These are phyloP conservation scores for Leishmania lainsoni DNA, from an alignment of 208 protist genomes.

Conservation along the genomic window DNA sequence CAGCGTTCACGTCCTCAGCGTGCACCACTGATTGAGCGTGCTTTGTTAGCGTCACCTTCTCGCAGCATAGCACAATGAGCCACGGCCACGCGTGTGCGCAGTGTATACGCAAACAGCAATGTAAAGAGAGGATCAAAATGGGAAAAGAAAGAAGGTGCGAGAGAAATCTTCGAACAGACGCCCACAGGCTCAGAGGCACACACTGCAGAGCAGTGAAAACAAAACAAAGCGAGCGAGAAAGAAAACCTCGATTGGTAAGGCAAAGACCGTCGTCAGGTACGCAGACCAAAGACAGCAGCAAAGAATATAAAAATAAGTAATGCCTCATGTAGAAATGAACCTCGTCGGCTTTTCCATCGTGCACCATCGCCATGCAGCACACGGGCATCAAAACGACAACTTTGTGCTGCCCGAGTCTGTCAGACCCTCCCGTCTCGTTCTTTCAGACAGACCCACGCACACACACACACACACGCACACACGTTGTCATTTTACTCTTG, in stretches of 20 bases:
- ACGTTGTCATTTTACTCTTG: not conserved
- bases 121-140: not conserved
- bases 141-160: not conserved
- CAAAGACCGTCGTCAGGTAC: not conserved
- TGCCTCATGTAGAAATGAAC: not conserved
- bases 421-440: too few species aligned
- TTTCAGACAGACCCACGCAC: not conserved
- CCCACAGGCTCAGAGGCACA: too few species aligned
- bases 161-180: too few species aligned
- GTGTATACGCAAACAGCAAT: not conserved
- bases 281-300: not conserved
- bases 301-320: too few species aligned
- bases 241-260: too few species aligned
- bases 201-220: too few species aligned
- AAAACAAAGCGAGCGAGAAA: not conserved
- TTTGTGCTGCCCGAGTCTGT: not conserved
- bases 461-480: not conserved
- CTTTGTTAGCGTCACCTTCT: too few species aligned
- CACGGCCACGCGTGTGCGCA: not conserved
- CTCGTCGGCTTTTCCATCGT: not conserved
- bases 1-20: too few species aligned
- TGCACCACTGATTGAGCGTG: too few species aligned
- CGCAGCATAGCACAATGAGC: too few species aligned
- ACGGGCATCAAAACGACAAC: not conserved
- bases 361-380: not conserved